Percentiles rank a stretch among this genome's conserved stretches.
Evolutionary conservation across 768 basidiomycete species (phyloP).

Genomic region (Podaxis carcinomalis): DNA sequence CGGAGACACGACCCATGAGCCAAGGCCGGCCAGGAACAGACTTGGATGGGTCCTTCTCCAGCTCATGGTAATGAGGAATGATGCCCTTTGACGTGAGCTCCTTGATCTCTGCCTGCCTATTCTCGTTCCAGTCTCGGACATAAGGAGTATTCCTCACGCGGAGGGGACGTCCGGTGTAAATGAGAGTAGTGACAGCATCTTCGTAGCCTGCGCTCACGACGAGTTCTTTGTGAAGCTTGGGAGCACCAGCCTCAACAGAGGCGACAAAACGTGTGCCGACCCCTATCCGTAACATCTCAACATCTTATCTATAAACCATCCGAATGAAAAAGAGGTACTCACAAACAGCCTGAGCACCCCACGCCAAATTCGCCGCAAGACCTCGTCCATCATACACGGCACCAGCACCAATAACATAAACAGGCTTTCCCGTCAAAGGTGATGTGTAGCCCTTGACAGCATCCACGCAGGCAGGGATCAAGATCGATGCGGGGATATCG

Average conservation of each 20-base stretch:
- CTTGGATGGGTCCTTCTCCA: conserved; percentile 80
- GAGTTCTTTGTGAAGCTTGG: conserved; percentile 81
- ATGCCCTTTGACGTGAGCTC: conserved; percentile 81
- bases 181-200: conserved; percentile 80
- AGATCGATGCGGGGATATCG: conserved; percentile 74
- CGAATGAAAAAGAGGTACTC: conserved; percentile 31
- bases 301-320: not conserved
- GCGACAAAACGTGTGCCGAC: conserved; percentile 90
- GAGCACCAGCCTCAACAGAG: conserved; percentile 72
- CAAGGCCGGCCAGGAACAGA: conserved; percentile 61
- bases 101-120: conserved; percentile 77
- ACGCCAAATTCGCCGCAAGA: conserved; percentile 82
- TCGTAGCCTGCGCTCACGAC: conserved; percentile 67
- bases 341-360: conserved; percentile 88
- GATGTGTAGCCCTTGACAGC: conserved; percentile 72
- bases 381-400: conserved; percentile 88
- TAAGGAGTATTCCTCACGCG: conserved; percentile 83
- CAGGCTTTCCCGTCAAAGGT: conserved; percentile 75
- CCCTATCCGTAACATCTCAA: conserved; percentile 33
- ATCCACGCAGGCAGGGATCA: conserved; percentile 91
- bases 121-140: conserved; percentile 77
- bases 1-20: conserved; percentile 83
- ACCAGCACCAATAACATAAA: conserved; percentile 89
- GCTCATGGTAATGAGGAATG: conserved; percentile 66
- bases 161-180: conserved; percentile 87